A percentile compares a stretch with the other conserved stretches of the same genome.
Conservation (phyloP, 768 basidiomycete genomes). For the Mycena capillaripes region DNA sequence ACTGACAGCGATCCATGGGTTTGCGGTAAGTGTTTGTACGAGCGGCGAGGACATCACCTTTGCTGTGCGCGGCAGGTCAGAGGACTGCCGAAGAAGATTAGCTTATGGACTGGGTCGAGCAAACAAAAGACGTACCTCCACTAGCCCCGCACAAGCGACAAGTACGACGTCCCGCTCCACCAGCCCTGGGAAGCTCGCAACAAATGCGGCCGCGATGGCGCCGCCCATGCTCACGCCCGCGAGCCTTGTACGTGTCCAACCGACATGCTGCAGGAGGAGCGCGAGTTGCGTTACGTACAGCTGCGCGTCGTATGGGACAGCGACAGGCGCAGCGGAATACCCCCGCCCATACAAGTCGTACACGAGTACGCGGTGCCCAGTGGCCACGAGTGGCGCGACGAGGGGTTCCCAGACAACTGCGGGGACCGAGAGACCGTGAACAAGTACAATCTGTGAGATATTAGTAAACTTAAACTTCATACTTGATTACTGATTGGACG, state of each 20-base stretch:
- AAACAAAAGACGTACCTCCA: constrained; percentile 61
- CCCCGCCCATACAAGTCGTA: constrained; percentile 89
- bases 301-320: constrained; percentile 70
- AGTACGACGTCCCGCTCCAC: constrained; percentile 75
- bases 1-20: constrained; percentile 71
- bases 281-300: constrained; percentile 87
- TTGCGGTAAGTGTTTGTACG: constrained; percentile 76
- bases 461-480: background rate
- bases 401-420: constrained; percentile 85
- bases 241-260: constrained; percentile 74
- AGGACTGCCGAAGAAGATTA: constrained; percentile 53
- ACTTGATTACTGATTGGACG: too few relatives aligned
- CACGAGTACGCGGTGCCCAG: constrained; percentile 80
- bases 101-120: background rate
- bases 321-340: constrained; percentile 77
- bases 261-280: constrained; percentile 82
- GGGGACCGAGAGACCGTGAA: constrained; percentile 85
- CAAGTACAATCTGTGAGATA: constrained; percentile 86
- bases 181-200: constrained; percentile 78
- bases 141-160: constrained; percentile 77
- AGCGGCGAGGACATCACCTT: constrained; percentile 86
- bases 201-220: constrained; percentile 79
- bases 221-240: constrained; percentile 89
- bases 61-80: constrained; percentile 78
- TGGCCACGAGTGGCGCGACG: constrained; percentile 71